phyloP scores from a whole-genome alignment of 2,329 filamentous ascomycete genomes.

The Hypoxylon sp. region DNA sequence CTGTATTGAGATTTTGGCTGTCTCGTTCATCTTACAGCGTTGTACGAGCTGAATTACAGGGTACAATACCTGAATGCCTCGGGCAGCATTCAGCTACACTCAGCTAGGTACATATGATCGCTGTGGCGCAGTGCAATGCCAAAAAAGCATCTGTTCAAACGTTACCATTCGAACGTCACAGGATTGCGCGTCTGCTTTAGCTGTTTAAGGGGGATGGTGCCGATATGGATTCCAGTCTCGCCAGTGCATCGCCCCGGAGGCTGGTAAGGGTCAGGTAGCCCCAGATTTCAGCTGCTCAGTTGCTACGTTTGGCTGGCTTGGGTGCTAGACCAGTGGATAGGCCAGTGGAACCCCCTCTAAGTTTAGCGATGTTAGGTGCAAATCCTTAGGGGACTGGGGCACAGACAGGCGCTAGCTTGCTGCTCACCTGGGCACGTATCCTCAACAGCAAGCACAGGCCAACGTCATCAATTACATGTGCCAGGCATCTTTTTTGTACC shows the following conservation, averaged over 20 bases:
- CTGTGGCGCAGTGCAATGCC: slow-evolving; percentile 16
- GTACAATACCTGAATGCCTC: no score
- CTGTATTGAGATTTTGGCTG: not conserved
- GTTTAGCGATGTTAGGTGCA: no score
- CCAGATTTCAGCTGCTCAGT: not conserved
- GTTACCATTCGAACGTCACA: slow-evolving; percentile 18
- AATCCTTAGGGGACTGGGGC: no score
- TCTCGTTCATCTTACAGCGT: not conserved
- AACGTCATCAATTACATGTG: slow-evolving; percentile 34
- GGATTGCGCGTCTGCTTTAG: slow-evolving; percentile 23
- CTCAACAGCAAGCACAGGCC: slow-evolving; percentile 26
- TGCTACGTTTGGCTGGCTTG: no score
- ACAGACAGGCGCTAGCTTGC: no score
- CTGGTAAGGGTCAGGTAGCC: slow-evolving; percentile 1
- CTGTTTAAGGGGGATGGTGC: not conserved
- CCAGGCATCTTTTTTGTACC: slow-evolving; percentile 13
- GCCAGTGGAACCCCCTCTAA: no score
- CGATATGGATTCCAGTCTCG: not conserved
- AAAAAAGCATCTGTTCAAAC: not conserved
- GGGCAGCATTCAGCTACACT: no score
- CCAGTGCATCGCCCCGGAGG: not conserved
- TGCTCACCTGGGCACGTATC: not conserved
- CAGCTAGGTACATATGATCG: not conserved
- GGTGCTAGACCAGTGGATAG: not conserved
- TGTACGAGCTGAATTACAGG: no score